Conservation (phyloP, 2,329 filamentous ascomycete genomes). For the Thelonectria olida region DNA sequence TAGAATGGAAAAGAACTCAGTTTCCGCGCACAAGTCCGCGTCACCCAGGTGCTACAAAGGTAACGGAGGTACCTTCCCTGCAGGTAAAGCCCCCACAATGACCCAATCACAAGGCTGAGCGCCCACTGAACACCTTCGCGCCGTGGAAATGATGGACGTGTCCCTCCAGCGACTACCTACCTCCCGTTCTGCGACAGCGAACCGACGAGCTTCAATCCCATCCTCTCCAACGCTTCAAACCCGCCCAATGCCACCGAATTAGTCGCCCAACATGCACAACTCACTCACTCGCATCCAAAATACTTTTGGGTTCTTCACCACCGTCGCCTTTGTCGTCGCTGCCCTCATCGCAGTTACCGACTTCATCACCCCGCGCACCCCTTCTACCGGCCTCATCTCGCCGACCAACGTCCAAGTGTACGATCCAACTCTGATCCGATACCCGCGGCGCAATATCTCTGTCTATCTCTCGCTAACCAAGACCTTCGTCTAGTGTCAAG, state of each 20-base stretch:
- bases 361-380: conserved; percentile 73
- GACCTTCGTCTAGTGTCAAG: conserved; percentile 69
- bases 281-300: conserved; percentile 86
- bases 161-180: not conserved
- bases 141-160: not conserved
- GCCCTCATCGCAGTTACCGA: conserved; percentile 84
- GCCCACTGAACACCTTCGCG: not conserved
- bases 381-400: conserved; percentile 66
- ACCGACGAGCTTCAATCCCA: not conserved
- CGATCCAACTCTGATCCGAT: conserved; percentile 40
- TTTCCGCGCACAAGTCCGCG: too few relatives aligned
- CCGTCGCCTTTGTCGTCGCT: conserved; percentile 84
- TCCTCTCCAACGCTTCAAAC: conserved; percentile 11
- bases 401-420: conserved; percentile 89
- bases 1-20: too few relatives aligned
- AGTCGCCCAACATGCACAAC: conserved; percentile 78
- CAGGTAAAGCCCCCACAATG: not conserved
- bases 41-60: too few relatives aligned
- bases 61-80: not conserved
- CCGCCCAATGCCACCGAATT: conserved; percentile 27
- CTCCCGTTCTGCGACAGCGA: too few relatives aligned
- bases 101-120: not conserved
- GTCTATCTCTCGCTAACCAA: conserved; percentile 13
- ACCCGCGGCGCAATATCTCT: not conserved
- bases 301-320: conserved; percentile 98